Evolutionary conservation across 306 rosid genomes (phyloP).

Genomic region (Castanea sativa): DNA sequence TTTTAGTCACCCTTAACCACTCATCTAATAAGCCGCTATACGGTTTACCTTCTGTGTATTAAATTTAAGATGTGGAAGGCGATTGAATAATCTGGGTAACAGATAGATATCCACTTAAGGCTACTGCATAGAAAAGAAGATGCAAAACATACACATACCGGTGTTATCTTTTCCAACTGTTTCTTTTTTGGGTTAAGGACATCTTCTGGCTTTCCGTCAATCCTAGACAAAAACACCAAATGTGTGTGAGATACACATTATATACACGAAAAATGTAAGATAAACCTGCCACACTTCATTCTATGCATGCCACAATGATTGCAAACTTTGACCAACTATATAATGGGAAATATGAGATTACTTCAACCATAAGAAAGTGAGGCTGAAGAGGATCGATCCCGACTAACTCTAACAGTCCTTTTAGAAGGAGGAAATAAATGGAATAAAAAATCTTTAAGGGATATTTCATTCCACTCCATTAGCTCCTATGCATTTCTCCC

Average conservation of each 20-base stretch:
- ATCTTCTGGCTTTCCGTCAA: slow-evolving; percentile 96
- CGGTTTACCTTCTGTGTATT: neutral
- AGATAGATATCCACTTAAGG: neutral
- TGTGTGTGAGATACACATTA: slow-evolving; percentile 5
- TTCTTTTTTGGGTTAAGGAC: slow-evolving; percentile 99
- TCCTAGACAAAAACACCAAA: slow-evolving; percentile 40
- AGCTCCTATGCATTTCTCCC: too few species aligned
- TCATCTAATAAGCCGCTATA: neutral
- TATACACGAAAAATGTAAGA: neutral
- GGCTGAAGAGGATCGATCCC: neutral
- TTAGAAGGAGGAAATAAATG: too few species aligned
- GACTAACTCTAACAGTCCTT: too few species aligned
- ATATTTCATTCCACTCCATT: too few species aligned
- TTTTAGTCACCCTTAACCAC: neutral
- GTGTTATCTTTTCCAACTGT: slow-evolving; percentile 91
- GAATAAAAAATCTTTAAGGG: too few species aligned
- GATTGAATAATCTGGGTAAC: neutral
- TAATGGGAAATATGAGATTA: neutral
- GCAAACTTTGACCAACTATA: neutral
- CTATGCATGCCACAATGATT: neutral
- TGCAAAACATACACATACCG: slow-evolving; percentile 44
- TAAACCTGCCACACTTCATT: neutral
- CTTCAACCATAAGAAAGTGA: neutral
- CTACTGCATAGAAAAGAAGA: neutral
- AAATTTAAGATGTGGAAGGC: neutral